phyloP scores from a whole-genome alignment of 352 stramenopile genomes.

The Phytophthora brassicae region DNA sequence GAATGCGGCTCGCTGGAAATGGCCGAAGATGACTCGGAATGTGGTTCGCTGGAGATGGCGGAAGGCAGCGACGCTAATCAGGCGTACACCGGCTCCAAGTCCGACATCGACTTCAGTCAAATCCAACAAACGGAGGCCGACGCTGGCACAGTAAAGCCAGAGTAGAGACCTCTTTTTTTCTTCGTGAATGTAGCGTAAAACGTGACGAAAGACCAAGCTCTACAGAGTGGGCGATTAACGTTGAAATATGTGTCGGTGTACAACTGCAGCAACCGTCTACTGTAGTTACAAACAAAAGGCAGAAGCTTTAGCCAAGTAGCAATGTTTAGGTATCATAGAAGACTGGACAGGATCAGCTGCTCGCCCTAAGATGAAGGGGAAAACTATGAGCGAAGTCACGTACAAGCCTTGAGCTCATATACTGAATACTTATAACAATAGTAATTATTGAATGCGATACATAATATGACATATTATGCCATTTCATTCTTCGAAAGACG shows the following conservation, averaged over 20 bases:
- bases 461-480: no score
- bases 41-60: slow-evolving; percentile 26
- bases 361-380: no score
- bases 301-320: no score
- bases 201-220: slow-evolving; percentile 35
- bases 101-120: slow-evolving; percentile 40
- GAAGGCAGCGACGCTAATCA: slow-evolving; percentile 14
- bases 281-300: no score
- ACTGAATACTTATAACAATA: no score
- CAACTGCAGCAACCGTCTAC: slow-evolving; percentile 6
- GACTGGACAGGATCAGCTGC: no score
- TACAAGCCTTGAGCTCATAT: no score
- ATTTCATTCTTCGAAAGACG: no score
- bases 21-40: slow-evolving; percentile 15
- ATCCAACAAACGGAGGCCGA: slow-evolving; percentile 17
- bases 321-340: no score
- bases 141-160: slow-evolving; percentile 28
- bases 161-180: slow-evolving; percentile 27
- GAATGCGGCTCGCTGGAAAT: slow-evolving; percentile 30
- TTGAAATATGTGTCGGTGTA: slow-evolving; percentile 35
- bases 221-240: slow-evolving; percentile 28
- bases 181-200: slow-evolving; percentile 40
- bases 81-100: slow-evolving; percentile 27
- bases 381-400: no score
- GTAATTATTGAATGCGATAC: no score